Evolutionary conservation across 345 rosid species (phyloP).

Genomic region (Zanthoxylum bungeanum): DNA sequence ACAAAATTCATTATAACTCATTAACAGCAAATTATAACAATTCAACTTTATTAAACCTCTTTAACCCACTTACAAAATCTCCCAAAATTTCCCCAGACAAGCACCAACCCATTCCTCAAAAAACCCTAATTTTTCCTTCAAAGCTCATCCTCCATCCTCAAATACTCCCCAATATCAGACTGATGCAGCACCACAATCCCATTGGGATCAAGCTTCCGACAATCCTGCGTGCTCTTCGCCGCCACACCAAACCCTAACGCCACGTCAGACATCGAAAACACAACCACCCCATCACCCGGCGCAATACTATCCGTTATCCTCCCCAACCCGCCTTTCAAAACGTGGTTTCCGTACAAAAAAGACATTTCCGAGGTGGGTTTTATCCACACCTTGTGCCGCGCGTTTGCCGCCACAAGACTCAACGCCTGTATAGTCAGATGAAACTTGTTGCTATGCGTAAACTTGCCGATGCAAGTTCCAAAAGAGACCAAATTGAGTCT

Average conservation of each 20-base stretch:
- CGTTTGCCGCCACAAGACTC: constrained; percentile 64
- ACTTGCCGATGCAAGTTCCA: constrained; percentile 82
- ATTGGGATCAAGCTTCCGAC: constrained; percentile 84
- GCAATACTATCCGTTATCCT: constrained; percentile 79
- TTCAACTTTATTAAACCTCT: not conserved
- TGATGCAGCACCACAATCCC: constrained; percentile 83
- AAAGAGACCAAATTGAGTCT: constrained; percentile 56
- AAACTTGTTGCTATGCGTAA: constrained; percentile 76
- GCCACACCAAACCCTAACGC: constrained; percentile 86
- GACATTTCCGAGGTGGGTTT: constrained; percentile 97
- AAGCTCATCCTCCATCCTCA: constrained; percentile 91
- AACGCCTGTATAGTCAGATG: constrained; percentile 67
- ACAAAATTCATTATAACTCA: not conserved
- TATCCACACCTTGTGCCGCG: constrained; percentile 89
- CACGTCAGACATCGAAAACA: constrained; percentile 83
- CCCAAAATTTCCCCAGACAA: not conserved
- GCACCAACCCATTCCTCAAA: not conserved
- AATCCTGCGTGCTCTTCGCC: constrained; percentile 78
- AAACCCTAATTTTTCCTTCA: constrained; percentile 23
- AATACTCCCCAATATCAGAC: constrained; percentile 81
- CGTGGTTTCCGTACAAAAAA: constrained; percentile 86
- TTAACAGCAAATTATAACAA: not conserved
- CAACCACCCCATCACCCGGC: constrained; percentile 83
- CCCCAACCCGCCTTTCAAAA: constrained; percentile 83
- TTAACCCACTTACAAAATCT: not conserved